Percentiles rank a stretch among this genome's conserved stretches.
phyloP scores from a whole-genome alignment of 495 filamentous ascomycete species.

The Eremomyces bilateralis region DNA sequence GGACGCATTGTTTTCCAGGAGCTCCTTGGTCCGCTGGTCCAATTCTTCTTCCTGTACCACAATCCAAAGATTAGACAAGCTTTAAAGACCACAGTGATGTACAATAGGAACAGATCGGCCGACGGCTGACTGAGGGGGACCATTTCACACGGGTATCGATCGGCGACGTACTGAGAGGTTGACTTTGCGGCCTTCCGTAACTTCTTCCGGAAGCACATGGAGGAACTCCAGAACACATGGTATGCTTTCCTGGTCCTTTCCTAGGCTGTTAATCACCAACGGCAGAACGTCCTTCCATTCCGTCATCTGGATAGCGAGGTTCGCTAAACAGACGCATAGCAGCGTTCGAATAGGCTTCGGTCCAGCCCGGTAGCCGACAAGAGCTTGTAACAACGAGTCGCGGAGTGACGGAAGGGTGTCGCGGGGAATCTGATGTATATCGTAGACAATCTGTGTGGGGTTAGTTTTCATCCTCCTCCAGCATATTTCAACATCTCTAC shows the following conservation, averaged over 20 bases:
- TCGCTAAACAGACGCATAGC: constrained; percentile 82
- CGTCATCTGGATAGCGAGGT: constrained; percentile 86
- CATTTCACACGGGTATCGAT: background rate
- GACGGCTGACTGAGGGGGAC: background rate
- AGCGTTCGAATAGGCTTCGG: constrained; percentile 85
- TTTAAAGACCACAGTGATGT: no score
- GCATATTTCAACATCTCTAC: constrained; percentile 26
- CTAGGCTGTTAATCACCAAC: constrained; percentile 55
- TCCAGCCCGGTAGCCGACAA: constrained; percentile 57
- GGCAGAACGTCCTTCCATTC: constrained; percentile 87
- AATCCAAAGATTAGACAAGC: constrained; percentile 27
- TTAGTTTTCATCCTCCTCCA: constrained; percentile 7
- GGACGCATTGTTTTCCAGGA: constrained; percentile 73
- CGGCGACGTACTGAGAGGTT: constrained; percentile 77
- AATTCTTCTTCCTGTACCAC: constrained; percentile 78
- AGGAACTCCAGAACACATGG: constrained; percentile 88
- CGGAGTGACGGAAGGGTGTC: constrained; percentile 53
- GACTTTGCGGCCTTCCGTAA: constrained; percentile 97
- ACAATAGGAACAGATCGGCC: constrained; percentile 15
- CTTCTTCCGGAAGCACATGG: constrained; percentile 91
- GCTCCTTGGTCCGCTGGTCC: constrained; percentile 51
- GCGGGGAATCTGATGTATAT: constrained; percentile 65
- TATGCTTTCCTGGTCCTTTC: constrained; percentile 49
- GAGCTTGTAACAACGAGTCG: constrained; percentile 56
- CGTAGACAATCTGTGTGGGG: constrained; percentile 48